A percentile compares a stretch with the other conserved stretches of the same genome.
phyloP scores from a whole-genome alignment of 495 filamentous ascomycete species.

The Neurospora discreta region DNA sequence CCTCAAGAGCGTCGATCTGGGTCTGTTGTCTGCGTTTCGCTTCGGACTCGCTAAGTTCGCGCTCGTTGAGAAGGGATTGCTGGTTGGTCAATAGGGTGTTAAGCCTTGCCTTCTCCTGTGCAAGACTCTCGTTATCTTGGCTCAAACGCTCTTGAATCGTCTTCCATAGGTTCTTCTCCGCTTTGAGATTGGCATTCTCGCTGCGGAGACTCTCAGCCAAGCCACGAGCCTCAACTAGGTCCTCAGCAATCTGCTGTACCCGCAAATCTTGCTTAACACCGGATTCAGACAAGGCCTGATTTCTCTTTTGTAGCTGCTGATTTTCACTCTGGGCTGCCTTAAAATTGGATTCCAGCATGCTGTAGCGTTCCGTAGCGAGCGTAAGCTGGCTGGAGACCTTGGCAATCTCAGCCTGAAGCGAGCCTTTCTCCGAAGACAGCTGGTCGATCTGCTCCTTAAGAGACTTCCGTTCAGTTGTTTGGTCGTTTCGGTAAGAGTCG shows the following conservation, averaged over 20 bases:
- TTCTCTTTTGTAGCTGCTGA: slow-evolving; percentile 68
- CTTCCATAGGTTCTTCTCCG: slow-evolving; percentile 85
- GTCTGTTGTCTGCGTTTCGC: slow-evolving; percentile 63
- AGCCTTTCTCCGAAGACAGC: slow-evolving; percentile 67
- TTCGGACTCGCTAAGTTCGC: slow-evolving; percentile 76
- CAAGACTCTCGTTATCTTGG: slow-evolving; percentile 74
- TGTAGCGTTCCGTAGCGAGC: slow-evolving; percentile 68
- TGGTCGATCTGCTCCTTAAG: slow-evolving; percentile 80
- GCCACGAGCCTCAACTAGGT: slow-evolving; percentile 75
- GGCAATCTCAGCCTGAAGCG: slow-evolving; percentile 68
- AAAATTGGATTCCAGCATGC: slow-evolving; percentile 85
- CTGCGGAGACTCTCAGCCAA: slow-evolving; percentile 77
- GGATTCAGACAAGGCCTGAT: slow-evolving; percentile 60
- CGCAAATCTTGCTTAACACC: slow-evolving; percentile 81
- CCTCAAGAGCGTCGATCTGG: slow-evolving; percentile 64
- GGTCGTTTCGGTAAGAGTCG: slow-evolving; percentile 80
- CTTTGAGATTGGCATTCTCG: slow-evolving; percentile 85
- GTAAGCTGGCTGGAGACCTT: slow-evolving; percentile 70
- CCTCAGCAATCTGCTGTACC: slow-evolving; percentile 86
- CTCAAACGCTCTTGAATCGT: slow-evolving; percentile 76
- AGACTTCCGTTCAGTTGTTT: slow-evolving; percentile 61
- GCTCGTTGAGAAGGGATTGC: slow-evolving; percentile 81
- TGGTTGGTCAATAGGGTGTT: slow-evolving; percentile 69
- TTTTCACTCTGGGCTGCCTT: slow-evolving; percentile 74
- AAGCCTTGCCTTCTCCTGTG: slow-evolving; percentile 70